Evolutionary conservation across 139 green algal species (phyloP).

Genomic region (Tetradesmus lagerheimii): DNA sequence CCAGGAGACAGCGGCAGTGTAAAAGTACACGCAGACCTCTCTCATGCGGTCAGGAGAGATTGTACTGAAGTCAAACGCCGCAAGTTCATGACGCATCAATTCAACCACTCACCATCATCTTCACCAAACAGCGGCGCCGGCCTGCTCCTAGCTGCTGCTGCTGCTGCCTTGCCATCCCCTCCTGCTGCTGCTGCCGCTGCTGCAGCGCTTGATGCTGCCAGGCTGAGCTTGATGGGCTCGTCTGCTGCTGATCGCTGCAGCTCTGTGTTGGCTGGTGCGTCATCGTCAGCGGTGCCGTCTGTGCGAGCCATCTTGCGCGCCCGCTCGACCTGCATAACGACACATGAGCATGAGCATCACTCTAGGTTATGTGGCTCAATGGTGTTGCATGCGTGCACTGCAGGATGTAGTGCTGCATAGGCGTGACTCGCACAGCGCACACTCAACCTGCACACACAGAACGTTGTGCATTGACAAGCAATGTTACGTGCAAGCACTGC

Average conservation of each 20-base stretch:
- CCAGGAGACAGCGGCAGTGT: too few relatives aligned
- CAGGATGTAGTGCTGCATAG: too few relatives aligned
- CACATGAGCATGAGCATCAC: too few relatives aligned
- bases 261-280: constrained; percentile 45
- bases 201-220: constrained; percentile 43
- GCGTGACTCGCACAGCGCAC: too few relatives aligned
- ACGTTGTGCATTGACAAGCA: too few relatives aligned
- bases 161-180: constrained; percentile 16
- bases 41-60: too few relatives aligned
- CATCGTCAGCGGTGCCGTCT: constrained; percentile 19
- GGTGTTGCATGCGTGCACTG: too few relatives aligned
- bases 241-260: constrained; percentile 62
- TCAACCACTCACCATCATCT: constrained; percentile 36
- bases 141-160: not conserved
- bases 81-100: not conserved
- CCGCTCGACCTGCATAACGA: constrained; percentile 65
- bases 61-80: not conserved
- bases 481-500: too few relatives aligned
- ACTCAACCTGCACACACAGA: too few relatives aligned
- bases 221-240: constrained; percentile 66
- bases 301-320: constrained; percentile 57
- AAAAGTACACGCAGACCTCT: too few relatives aligned
- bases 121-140: constrained; percentile 47
- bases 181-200: constrained; percentile 3
- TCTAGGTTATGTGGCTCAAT: too few relatives aligned